phyloP scores from a whole-genome alignment of 768 basidiomycete species.

The Cyathus striatus region DNA sequence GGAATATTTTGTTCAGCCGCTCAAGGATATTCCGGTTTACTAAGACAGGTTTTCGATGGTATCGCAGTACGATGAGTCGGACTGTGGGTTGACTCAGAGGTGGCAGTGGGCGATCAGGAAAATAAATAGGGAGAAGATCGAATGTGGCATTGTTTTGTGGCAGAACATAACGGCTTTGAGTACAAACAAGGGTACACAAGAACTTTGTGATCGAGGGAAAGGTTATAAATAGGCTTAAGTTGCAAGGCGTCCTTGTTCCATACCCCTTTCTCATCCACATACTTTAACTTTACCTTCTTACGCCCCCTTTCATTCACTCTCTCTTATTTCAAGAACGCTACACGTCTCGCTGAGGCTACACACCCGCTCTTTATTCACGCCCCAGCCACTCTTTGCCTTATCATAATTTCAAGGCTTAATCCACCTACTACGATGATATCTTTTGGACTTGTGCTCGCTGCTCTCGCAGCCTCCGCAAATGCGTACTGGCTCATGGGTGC shows the following conservation, averaged over 20 bases:
- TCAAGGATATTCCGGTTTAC: too few species aligned
- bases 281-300: neutral
- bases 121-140: too few species aligned
- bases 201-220: neutral
- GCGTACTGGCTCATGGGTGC: constrained; percentile 44
- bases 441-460: constrained; percentile 17
- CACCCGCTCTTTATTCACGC: neutral
- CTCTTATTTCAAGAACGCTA: neutral
- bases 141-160: too few species aligned
- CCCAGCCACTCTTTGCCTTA: neutral
- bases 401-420: too few species aligned
- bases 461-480: constrained; percentile 25
- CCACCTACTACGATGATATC: neutral
- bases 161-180: constrained; percentile 1
- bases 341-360: neutral
- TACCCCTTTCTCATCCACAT: neutral
- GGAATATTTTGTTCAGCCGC: too few species aligned
- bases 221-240: neutral
- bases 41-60: too few species aligned
- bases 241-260: neutral
- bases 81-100: too few species aligned
- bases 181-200: neutral
- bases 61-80: too few species aligned
- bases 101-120: too few species aligned
- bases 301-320: neutral